These are phyloP conservation scores for Asterophora parasitica DNA, from an alignment of 768 basidiomycete genomes.

Conservation along the genomic window DNA sequence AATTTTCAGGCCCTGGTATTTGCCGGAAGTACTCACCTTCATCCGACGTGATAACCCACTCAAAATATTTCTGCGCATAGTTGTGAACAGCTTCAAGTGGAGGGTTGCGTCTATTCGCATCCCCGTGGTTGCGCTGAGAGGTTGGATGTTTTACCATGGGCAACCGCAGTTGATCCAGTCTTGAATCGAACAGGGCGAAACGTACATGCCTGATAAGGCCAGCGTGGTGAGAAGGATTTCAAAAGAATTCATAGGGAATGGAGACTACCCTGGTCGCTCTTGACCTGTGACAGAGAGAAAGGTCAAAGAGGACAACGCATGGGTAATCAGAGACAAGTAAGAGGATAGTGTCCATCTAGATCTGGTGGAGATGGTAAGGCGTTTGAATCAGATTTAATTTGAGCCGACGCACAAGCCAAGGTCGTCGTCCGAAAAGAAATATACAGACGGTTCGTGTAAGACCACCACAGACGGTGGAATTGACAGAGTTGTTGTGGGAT, in stretches of 20 bases:
- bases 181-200: constrained; percentile 59
- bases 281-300: constrained; percentile 6
- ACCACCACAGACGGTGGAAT: constrained; percentile 49
- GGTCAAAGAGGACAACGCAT: constrained; percentile 18
- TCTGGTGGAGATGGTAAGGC: not conserved
- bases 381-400: not conserved
- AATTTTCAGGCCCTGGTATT: not conserved
- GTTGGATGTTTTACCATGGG: constrained; percentile 37
- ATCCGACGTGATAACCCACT: constrained; percentile 42
- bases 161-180: constrained; percentile 43
- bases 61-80: constrained; percentile 51
- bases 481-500: constrained; percentile 23
- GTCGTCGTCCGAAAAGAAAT: constrained; percentile 31
- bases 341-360: constrained; percentile 23
- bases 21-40: constrained; percentile 27
- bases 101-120: constrained; percentile 2
- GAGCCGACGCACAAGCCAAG: constrained; percentile 3
- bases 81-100: constrained; percentile 32
- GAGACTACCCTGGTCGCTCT: constrained; percentile 3
- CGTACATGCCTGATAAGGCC: constrained; percentile 15
- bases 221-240: not conserved
- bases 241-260: not conserved
- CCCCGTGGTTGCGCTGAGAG: constrained; percentile 6
- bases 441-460: constrained; percentile 55
- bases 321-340: constrained; percentile 19